Percentiles rank a stretch among this genome's conserved stretches.
phyloP scores from a whole-genome alignment of 805 yeast genomes.

The Scheffersomyces lignosus region DNA sequence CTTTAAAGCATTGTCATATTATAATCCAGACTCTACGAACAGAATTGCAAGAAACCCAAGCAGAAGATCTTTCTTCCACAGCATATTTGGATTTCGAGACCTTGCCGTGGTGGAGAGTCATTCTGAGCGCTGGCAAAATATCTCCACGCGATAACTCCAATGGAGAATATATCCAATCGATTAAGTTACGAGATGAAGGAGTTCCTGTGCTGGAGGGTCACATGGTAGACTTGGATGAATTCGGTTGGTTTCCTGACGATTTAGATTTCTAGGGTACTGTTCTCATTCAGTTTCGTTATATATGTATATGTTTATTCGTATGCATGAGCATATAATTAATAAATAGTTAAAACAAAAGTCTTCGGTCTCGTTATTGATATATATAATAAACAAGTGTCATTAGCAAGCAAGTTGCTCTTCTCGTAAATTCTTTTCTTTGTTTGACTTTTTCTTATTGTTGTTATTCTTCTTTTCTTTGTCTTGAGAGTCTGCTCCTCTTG shows the following conservation, averaged over 20 bases:
- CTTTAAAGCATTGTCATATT: slow-evolving; percentile 50
- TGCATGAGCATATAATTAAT: too few relatives aligned
- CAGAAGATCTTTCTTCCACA: too few relatives aligned
- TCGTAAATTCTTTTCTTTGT: background rate
- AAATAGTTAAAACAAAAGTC: too few relatives aligned
- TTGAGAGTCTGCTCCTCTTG: too few relatives aligned
- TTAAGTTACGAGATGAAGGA: slow-evolving; percentile 47
- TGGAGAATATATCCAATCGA: slow-evolving; percentile 49
- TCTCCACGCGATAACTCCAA: slow-evolving; percentile 48
- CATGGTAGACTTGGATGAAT: slow-evolving; percentile 42
- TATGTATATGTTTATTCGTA: too few relatives aligned
- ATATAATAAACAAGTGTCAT: too few relatives aligned
- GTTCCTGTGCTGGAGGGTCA: slow-evolving; percentile 35
- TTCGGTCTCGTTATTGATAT: too few relatives aligned
- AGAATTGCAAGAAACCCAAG: slow-evolving; percentile 14
- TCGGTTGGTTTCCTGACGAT: slow-evolving; percentile 74
- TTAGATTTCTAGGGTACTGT: slow-evolving; percentile 26
- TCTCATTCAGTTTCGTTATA: too few relatives aligned
- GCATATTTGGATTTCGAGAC: slow-evolving; percentile 18
- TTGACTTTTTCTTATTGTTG: background rate
- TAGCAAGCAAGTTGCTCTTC: background rate
- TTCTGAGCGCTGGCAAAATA: slow-evolving; percentile 62
- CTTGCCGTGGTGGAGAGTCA: slow-evolving; percentile 84
- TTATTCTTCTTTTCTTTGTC: background rate
- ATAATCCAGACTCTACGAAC: slow-evolving; percentile 23